Conservation (phyloP, 106 monocot species). For the Dendrobium officinale region DNA sequence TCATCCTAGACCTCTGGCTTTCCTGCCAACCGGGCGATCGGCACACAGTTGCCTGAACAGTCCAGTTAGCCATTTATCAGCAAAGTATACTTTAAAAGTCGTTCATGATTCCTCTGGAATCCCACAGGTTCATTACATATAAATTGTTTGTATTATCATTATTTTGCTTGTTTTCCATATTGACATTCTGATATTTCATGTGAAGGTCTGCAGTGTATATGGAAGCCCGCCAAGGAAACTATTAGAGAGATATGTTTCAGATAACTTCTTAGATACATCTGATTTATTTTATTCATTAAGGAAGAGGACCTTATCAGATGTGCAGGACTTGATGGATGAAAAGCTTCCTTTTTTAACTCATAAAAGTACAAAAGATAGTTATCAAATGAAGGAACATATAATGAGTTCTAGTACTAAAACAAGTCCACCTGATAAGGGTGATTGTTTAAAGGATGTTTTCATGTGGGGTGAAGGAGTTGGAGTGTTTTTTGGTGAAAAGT, state of each 20-base stretch:
- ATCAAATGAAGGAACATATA: conserved; percentile 10
- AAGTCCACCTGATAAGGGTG: conserved; percentile 9
- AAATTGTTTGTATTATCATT: background rate
- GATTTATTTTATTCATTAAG: conserved; percentile 32
- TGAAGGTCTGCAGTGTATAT: conserved; percentile 35
- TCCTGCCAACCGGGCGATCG: conserved; percentile 25
- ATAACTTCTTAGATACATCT: conserved; percentile 25
- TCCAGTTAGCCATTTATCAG: conserved; percentile 30
- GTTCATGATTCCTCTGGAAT: conserved; percentile 24
- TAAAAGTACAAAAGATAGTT: conserved; percentile 16
- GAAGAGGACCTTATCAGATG: conserved; percentile 31
- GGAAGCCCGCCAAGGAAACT: conserved; percentile 30
- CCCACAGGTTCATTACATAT: conserved; percentile 18
- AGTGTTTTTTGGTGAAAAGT: conserved; percentile 19
- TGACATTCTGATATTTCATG: background rate
- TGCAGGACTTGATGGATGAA: conserved; percentile 38
- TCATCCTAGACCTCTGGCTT: conserved; percentile 25
- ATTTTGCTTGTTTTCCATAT: background rate
- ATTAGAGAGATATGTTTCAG: conserved; percentile 24
- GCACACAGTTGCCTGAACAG: conserved; percentile 35
- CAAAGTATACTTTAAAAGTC: conserved; percentile 28
- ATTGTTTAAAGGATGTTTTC: conserved; percentile 54
- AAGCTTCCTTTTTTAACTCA: conserved; percentile 29
- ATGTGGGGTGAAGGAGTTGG: conserved; percentile 67
- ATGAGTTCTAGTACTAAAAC: conserved; percentile 12